These are phyloP conservation scores for Boletus smithii DNA, from an alignment of 1,284 basidiomycete genomes.

Conservation along the genomic window DNA sequence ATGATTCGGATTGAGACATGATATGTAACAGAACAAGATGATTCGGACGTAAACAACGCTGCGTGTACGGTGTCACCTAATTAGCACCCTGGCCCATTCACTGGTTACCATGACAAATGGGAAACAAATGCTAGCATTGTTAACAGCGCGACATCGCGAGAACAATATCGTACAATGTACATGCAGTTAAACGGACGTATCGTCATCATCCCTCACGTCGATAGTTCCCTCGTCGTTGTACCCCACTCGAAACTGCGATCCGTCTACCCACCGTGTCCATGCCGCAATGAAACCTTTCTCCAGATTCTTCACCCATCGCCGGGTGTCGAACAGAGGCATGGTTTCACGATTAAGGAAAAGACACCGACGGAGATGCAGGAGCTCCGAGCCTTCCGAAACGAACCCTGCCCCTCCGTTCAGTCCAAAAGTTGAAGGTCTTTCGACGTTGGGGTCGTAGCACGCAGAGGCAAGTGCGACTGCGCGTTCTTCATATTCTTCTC, in stretches of 20 bases:
- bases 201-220: conserved; percentile 40
- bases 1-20: conserved; percentile 20
- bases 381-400: conserved; percentile 32
- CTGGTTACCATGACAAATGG: no score
- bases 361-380: conserved; percentile 42
- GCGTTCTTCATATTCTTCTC: conserved; percentile 52
- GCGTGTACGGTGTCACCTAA: no score
- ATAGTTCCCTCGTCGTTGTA: conserved; percentile 39
- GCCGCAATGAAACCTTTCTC: conserved; percentile 51
- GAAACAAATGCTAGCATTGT: no score
- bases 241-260: conserved; percentile 39
- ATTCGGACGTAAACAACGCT: no score
- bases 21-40: no score
- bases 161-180: no score
- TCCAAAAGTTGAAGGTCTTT: not conserved
- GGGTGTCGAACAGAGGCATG: conserved; percentile 56
- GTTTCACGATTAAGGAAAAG: conserved; percentile 49
- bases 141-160: no score
- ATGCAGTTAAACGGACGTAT: no score
- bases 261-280: conserved; percentile 56
- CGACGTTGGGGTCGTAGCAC: conserved; percentile 25
- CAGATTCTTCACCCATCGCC: conserved; percentile 51
- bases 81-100: no score
- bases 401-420: no score
- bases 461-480: conserved; percentile 47